Conservation (phyloP, 805 yeast species). For the Kuraishia borneana region DNA sequence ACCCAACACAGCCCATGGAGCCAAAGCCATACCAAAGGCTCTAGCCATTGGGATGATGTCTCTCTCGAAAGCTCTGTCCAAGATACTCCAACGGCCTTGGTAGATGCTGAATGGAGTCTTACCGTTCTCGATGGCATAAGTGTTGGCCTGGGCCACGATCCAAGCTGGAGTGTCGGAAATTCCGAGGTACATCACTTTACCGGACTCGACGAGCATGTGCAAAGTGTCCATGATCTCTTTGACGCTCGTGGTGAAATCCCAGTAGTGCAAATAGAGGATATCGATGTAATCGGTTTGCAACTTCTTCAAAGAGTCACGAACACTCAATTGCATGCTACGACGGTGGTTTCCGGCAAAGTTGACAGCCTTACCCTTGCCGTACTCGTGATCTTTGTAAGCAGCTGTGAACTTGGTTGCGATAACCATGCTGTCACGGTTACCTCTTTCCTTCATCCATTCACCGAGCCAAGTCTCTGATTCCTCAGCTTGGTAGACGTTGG, state of each 20-base stretch:
- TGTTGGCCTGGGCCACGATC: slow-evolving; percentile 6
- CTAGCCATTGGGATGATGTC: slow-evolving; percentile 14
- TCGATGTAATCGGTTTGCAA: slow-evolving; percentile 13
- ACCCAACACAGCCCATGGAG: slow-evolving; percentile 13
- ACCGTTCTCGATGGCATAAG: slow-evolving; percentile 10
- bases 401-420: slow-evolving; percentile 8
- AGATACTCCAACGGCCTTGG: slow-evolving; percentile 12
- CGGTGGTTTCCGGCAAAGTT: background rate
- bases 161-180: slow-evolving; percentile 14
- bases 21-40: slow-evolving; percentile 12
- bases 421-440: slow-evolving; percentile 10
- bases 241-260: slow-evolving; percentile 13
- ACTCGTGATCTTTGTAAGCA: background rate
- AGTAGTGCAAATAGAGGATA: slow-evolving; percentile 11
- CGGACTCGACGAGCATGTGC: slow-evolving; percentile 4
- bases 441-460: slow-evolving; percentile 12
- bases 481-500: slow-evolving; percentile 10
- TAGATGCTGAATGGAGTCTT: slow-evolving; percentile 11
- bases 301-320: slow-evolving; percentile 3
- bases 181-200: slow-evolving; percentile 12
- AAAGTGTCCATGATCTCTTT: slow-evolving; percentile 11
- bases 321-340: background rate
- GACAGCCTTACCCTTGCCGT: background rate
- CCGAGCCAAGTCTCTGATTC: slow-evolving; percentile 14
- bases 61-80: slow-evolving; percentile 11